Base-by-base conservation (phyloP, 2,329 filamentous ascomycete species). In the Ilyonectria robusta region DNA sequence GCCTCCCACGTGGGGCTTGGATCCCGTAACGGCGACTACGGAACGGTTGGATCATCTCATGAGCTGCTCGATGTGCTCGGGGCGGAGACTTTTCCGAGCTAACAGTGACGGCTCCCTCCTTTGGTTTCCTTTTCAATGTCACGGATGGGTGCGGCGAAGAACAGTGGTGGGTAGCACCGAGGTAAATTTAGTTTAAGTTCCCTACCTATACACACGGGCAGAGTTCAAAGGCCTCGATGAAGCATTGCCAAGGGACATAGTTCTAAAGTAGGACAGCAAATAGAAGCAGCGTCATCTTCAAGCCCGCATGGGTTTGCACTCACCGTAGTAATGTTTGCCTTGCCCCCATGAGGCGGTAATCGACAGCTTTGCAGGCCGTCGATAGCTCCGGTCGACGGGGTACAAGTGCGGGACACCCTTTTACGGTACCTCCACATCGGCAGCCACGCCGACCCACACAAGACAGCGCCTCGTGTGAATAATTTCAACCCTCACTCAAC, bases 361-460 rank as follows among this genome's bases (percentile, higher is more conserved):
- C 59, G 15, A 42, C 48, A 35, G 47, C 37, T 21, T 42, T 35
- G 21, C 58, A 53, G 42, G 37, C 35, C 42, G 50, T 47, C 42
- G 48, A 48, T 35, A 56, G 51, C 59, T 56, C 59, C 51, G 9
- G 47, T 6, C 13, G 29, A 50, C 21, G 15, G 29, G 33, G 15
- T 19, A 42, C 51, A 40, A 40, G 31, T 33, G 6, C 47, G 48
- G 48, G 29, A 51, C 29, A 51, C 29, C 26, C 47, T n/a, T 42
- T 50, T 31, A 7, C 8, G 37, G 58, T 29, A 19, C 37, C 47
- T 60, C 58, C 58, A 60, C 48, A 60, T 44, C 42, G 31, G 50
- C 37, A 47, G 37, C 51, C 59, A 56, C 44, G 3, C 21, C 31
- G 59, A 47, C 59, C 61, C 61, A 64, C 61, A 31, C 40, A 21